These are phyloP conservation scores for Babesia sp. DNA, from an alignment of 169 alveolate genomes.

Conservation along the genomic window DNA sequence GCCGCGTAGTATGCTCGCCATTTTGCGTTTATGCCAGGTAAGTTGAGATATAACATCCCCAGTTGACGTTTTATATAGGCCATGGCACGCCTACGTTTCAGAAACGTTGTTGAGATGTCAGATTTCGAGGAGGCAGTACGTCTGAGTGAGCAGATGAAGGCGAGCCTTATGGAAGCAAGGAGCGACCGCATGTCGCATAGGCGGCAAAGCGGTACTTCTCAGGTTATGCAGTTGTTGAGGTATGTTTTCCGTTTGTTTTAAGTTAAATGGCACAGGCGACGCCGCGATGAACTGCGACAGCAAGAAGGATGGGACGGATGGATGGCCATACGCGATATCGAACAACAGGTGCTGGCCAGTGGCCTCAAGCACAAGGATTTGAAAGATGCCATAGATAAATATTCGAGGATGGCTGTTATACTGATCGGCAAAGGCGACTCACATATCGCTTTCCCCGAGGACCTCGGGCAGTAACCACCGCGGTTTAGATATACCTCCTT, in stretches of 20 bases:
- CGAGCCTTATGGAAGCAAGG: constrained; percentile 80
- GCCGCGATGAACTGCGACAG: constrained; percentile 68
- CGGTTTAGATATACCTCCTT: background rate
- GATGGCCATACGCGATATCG: constrained; percentile 71
- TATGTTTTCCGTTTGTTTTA: background rate
- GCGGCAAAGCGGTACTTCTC: constrained; percentile 70
- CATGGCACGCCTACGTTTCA: constrained; percentile 90
- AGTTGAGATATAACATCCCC: constrained; percentile 6
- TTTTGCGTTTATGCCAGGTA: constrained; percentile 90
- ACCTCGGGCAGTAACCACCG: constrained; percentile 22
- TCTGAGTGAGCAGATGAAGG: constrained; percentile 87
- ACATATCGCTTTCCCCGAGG: constrained; percentile 66
- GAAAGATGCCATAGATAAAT: constrained; percentile 73
- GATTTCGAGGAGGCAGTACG: constrained; percentile 96
- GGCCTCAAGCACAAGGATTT: constrained; percentile 73
- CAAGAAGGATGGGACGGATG: constrained; percentile 78
- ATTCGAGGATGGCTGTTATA: constrained; percentile 76
- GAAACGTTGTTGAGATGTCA: constrained; percentile 85
- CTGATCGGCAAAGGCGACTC: constrained; percentile 65
- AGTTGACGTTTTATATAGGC: constrained; percentile 53
- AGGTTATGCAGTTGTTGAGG: constrained; percentile 78
- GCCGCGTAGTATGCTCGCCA: constrained; percentile 95
- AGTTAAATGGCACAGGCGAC: constrained; percentile 28
- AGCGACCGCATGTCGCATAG: constrained; percentile 67
- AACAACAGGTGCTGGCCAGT: constrained; percentile 68